Conservation (phyloP, 1,139 yeast species). For the Sugiyamaella sp. region DNA sequence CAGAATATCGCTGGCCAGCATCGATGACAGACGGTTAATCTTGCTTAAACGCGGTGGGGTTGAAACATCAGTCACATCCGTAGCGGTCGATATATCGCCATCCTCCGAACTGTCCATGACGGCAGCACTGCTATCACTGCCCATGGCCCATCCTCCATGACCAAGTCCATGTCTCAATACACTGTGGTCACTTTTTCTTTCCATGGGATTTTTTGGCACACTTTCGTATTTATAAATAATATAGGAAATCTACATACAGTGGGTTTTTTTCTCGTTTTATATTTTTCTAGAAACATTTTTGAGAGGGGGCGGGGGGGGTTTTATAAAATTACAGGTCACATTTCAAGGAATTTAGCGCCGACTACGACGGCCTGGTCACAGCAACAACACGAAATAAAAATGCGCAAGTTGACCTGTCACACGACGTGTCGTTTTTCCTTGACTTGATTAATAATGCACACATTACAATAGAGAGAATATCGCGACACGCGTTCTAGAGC, state of each 20-base stretch:
- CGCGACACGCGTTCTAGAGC: slow-evolving; percentile 39
- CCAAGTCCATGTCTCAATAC: neutral
- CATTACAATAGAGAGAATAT: neutral
- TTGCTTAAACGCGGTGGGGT: slow-evolving; percentile 1
- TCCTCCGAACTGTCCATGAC: neutral
- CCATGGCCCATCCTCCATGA: neutral
- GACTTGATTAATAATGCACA: neutral
- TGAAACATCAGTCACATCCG: neutral
- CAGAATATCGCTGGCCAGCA: slow-evolving; percentile 9
- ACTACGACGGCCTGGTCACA: neutral
- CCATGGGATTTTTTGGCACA: neutral
- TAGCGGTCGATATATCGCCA: neutral
- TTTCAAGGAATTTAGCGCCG: slow-evolving; percentile 10
- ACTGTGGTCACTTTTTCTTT: neutral
- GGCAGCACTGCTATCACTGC: neutral
- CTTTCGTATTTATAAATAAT: slow-evolving; percentile 16
- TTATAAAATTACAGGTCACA: slow-evolving; percentile 19
- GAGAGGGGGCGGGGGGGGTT: slow-evolving; percentile 2
- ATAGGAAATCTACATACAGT: slow-evolving; percentile 14
- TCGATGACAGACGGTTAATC: slow-evolving; percentile 6
- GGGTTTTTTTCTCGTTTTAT: slow-evolving; percentile 15
- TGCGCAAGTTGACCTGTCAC: neutral
- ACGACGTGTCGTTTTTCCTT: slow-evolving; percentile 1
- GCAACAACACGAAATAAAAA: neutral
- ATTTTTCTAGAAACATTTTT: slow-evolving; percentile 9